These are phyloP conservation scores for Vaccinium corymbosum DNA, from an alignment of 148 eudicot genomes.

Conservation along the genomic window DNA sequence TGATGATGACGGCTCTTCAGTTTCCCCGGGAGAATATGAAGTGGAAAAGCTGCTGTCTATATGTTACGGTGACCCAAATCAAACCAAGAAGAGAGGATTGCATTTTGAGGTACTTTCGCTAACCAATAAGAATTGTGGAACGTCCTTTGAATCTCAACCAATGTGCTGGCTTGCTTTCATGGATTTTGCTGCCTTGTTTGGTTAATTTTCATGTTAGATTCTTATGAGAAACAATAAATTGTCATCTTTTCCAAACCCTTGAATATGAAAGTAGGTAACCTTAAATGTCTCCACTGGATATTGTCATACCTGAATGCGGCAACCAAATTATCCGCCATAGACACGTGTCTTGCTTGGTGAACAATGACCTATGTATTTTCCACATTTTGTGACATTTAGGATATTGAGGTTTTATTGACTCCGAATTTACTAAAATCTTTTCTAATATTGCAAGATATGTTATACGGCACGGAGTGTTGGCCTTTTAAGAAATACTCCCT, in stretches of 20 bases:
- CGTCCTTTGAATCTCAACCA: not conserved
- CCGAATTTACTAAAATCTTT: not conserved
- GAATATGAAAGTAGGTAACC: not conserved
- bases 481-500: no score
- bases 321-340: not conserved
- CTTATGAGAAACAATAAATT: not conserved
- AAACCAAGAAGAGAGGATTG: not conserved
- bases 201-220: no score
- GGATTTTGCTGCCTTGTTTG: not conserved
- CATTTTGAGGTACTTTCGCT: constrained; percentile 23
- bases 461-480: no score
- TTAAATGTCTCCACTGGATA: not conserved
- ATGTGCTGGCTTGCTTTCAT: not conserved
- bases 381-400: not conserved
- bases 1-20: not conserved
- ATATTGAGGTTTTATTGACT: not conserved
- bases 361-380: not conserved
- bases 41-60: constrained; percentile 23
- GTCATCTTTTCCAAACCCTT: not conserved
- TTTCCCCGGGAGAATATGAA: constrained; percentile 23
- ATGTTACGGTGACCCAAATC: constrained; percentile 32
- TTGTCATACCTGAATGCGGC: not conserved
- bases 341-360: not conserved
- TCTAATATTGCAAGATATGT: not conserved
- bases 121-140: not conserved